A percentile compares a stretch with the other conserved stretches of the same genome.
These are phyloP conservation scores for Stylosanthes scabra DNA, from an alignment of 331 rosid species.

Conservation along the genomic window DNA sequence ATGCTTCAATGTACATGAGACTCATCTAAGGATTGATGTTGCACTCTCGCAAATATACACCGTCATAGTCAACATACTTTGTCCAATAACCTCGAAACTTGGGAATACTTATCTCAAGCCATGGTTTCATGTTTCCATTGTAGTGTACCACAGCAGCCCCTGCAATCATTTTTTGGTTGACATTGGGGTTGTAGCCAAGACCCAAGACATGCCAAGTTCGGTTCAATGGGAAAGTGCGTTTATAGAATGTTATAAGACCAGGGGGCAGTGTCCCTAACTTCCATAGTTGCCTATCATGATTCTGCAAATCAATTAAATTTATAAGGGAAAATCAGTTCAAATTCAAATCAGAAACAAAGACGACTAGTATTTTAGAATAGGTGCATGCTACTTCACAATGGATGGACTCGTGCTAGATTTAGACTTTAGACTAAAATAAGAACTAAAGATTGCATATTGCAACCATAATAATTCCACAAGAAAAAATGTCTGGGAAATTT, in stretches of 20 bases:
- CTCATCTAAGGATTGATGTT: slow-evolving; percentile 77
- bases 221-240: slow-evolving; percentile 69
- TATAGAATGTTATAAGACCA: slow-evolving; percentile 97
- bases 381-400: background rate
- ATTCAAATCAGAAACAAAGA: slow-evolving; percentile 6
- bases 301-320: slow-evolving; percentile 50
- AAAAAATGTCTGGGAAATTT: background rate
- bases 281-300: slow-evolving; percentile 92
- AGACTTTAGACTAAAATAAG: slow-evolving; percentile 6
- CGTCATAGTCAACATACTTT: slow-evolving; percentile 70
- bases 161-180: slow-evolving; percentile 74
- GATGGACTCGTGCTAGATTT: background rate
- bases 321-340: slow-evolving; percentile 28
- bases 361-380: slow-evolving; percentile 6
- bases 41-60: slow-evolving; percentile 82
- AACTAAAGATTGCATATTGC: background rate
- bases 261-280: slow-evolving; percentile 98
- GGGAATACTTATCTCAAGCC: slow-evolving; percentile 97
- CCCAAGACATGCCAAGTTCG: slow-evolving; percentile 90
- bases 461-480: background rate
- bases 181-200: slow-evolving; percentile 87
- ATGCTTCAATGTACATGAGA: slow-evolving; percentile 30
- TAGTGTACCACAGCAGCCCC: slow-evolving; percentile 91
- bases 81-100: slow-evolving; percentile 85
- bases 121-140: slow-evolving; percentile 97